These are phyloP conservation scores for Bremia lactucae DNA, from an alignment of 352 stramenopile genomes.

Conservation along the genomic window DNA sequence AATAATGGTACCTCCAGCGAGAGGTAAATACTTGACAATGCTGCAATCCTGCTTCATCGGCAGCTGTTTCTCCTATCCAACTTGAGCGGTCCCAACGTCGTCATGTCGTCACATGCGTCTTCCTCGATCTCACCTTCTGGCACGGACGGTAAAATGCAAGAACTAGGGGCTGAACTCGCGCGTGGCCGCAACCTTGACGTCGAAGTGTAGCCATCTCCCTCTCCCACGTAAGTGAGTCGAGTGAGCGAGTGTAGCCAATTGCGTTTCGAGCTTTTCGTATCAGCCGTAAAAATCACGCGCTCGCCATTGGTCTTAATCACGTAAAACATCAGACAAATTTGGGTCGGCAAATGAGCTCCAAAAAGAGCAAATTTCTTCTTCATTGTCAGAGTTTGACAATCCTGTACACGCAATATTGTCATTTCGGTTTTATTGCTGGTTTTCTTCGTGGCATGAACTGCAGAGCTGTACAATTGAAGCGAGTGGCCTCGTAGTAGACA, in stretches of 20 bases:
- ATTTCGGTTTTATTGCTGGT: conserved; percentile 36
- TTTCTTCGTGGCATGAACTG: conserved; percentile 36
- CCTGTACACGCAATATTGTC: conserved; percentile 45
- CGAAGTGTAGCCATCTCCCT: conserved; percentile 14
- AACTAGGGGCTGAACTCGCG: conserved; percentile 12
- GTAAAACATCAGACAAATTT: conserved; percentile 53
- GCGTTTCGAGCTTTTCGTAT: conserved; percentile 31
- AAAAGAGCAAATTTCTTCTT: conserved; percentile 58
- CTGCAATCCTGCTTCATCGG: too few species aligned
- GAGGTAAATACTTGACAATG: too few species aligned
- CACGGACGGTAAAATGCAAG: conserved; percentile 9
- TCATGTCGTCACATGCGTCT: too few species aligned
- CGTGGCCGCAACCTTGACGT: conserved; percentile 10
- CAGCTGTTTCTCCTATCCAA: too few species aligned
- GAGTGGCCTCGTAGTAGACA: conserved; percentile 44
- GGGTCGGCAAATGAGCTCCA: conserved; percentile 32
- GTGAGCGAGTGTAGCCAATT: conserved; percentile 48
- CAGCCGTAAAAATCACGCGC: conserved; percentile 42
- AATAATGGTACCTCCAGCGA: too few species aligned
- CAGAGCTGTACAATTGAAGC: conserved; percentile 37
- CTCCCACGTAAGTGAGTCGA: conserved; percentile 41
- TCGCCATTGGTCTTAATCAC: conserved; percentile 59
- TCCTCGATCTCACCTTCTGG: conserved; percentile 18
- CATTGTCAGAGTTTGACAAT: conserved; percentile 40
- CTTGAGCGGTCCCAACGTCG: too few species aligned